Base-by-base conservation (phyloP, 2,329 filamentous ascomycete species). In the Neonectria coccinea region DNA sequence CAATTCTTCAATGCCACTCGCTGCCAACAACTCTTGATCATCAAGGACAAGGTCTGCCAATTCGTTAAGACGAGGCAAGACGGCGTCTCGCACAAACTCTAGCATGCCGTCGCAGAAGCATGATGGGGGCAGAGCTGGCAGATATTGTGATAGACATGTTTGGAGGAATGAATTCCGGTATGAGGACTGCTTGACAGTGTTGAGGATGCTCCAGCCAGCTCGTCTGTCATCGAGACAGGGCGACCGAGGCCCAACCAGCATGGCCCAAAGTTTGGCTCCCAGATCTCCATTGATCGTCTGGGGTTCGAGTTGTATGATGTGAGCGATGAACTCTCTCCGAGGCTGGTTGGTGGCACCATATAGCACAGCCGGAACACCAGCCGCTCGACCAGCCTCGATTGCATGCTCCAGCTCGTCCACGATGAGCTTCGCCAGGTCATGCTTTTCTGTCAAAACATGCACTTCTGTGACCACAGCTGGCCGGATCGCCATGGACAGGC, bases 141-240 rank as follows among this genome's bases (percentile, higher is more conserved):
- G 77, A 71, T 89, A 87, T 1, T 85, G 79, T 7, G 79, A 77
- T 62, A 89, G 82, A 70, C 88, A 90, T 9, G 79, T 79, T 10
- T 77, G 73, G 18, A 89, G 76, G 70, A 90, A 91, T 1, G 84
- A 78, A 64, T 90, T 89, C 25, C 85, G 80, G 41, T 83, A 81
- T 8, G 77, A 70, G 9, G 73, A 73, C 48, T 78, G 80, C 66
- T 78, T 81, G 31, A 82, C 59, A 77, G 22, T 69, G 75, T 87
- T 85, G 56, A 95, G 78, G 61, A 90, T 85, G 27, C 86, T 81
- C 94, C 94, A 97, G 0, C 89, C 91, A 14, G 84, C 80, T 64
- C 87, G 85, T 59, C 92, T 85, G 64, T 92, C 89, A 9, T 86
- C 83, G 4, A 84, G 79, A 25, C 85, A 87, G 4, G 88, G 79